Conservation (phyloP, 345 rosid species). For the Populus deltoides region DNA sequence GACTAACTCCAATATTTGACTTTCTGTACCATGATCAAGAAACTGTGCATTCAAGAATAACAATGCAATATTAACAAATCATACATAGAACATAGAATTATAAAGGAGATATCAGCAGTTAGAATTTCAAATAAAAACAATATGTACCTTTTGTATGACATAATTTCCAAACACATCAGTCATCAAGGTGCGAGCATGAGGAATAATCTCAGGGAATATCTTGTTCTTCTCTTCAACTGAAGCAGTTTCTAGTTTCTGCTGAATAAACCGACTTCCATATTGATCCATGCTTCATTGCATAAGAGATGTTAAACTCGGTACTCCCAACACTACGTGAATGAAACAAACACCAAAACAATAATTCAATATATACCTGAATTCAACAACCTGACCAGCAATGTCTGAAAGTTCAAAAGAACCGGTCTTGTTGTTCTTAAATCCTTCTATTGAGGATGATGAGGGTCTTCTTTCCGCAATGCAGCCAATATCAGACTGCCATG, state of each 20-base stretch:
- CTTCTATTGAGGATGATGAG: slow-evolving; percentile 62
- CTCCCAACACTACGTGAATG: neutral
- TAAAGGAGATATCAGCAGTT: neutral
- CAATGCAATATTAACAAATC: slow-evolving; percentile 12
- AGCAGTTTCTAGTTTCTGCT: slow-evolving; percentile 90
- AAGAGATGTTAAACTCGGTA: slow-evolving; percentile 15
- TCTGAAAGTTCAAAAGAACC: slow-evolving; percentile 72
- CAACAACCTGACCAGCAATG: slow-evolving; percentile 69
- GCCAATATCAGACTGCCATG: slow-evolving; percentile 60
- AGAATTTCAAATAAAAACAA: slow-evolving; percentile 10
- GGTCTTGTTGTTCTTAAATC: slow-evolving; percentile 77
- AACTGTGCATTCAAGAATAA: slow-evolving; percentile 52
- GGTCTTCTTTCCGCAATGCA: slow-evolving; percentile 47
- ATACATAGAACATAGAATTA: neutral
- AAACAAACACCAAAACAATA: slow-evolving; percentile 13
- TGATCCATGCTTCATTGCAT: slow-evolving; percentile 76
- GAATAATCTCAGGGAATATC: slow-evolving; percentile 77
- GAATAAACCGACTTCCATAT: slow-evolving; percentile 95
- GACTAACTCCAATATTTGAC: slow-evolving; percentile 77
- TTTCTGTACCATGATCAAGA: slow-evolving; percentile 81
- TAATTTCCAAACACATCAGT: slow-evolving; percentile 99
- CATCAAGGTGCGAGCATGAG: slow-evolving; percentile 83
- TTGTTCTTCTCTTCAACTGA: slow-evolving; percentile 66
- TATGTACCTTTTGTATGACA: slow-evolving; percentile 80
- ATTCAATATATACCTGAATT: slow-evolving; percentile 63